A percentile compares a stretch with the other conserved stretches of the same genome.
phyloP scores from a whole-genome alignment of 805 yeast genomes.

The Debaryomyces tyrocola region DNA sequence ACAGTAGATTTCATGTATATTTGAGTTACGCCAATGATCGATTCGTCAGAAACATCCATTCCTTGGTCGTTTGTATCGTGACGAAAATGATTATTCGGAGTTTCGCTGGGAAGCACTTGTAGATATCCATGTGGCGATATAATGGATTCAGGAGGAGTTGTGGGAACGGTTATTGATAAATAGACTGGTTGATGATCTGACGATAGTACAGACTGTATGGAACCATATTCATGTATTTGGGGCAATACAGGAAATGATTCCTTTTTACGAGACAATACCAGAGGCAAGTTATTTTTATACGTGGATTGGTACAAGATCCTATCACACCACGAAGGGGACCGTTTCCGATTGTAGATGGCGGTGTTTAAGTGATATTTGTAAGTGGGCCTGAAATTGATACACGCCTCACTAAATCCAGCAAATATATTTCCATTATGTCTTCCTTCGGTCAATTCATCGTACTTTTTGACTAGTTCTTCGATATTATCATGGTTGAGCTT shows the following conservation, averaged over 20 bases:
- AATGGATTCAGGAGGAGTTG: conserved; percentile 34
- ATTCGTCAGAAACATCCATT: conserved; percentile 13
- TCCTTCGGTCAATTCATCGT: conserved; percentile 54
- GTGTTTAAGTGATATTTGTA: conserved; percentile 64
- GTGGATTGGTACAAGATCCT: conserved; percentile 63
- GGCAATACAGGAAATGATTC: conserved; percentile 12
- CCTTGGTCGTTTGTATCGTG: conserved; percentile 4
- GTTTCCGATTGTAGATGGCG: conserved; percentile 51
- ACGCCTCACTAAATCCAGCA: conserved; percentile 64
- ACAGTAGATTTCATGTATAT: conserved; percentile 36
- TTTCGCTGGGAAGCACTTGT: conserved; percentile 24
- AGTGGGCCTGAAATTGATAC: conserved; percentile 73
- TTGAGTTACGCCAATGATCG: conserved; percentile 41
- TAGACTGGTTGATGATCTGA: conserved; percentile 87
- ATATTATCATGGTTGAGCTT: conserved; percentile 6
- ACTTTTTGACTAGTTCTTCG: conserved; percentile 23
- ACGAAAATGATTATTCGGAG: conserved; percentile 12
- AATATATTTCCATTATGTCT: conserved; percentile 47
- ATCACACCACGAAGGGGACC: conserved; percentile 91
- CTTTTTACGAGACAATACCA: background rate
- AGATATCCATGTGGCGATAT: conserved; percentile 29
- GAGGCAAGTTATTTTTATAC: conserved; percentile 10
- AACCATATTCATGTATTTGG: conserved; percentile 43
- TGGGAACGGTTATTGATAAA: conserved; percentile 49
- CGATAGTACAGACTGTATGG: conserved; percentile 45